Base-by-base conservation (phyloP, 116 monocot genomes). In the Dioscorea cayenensis region DNA sequence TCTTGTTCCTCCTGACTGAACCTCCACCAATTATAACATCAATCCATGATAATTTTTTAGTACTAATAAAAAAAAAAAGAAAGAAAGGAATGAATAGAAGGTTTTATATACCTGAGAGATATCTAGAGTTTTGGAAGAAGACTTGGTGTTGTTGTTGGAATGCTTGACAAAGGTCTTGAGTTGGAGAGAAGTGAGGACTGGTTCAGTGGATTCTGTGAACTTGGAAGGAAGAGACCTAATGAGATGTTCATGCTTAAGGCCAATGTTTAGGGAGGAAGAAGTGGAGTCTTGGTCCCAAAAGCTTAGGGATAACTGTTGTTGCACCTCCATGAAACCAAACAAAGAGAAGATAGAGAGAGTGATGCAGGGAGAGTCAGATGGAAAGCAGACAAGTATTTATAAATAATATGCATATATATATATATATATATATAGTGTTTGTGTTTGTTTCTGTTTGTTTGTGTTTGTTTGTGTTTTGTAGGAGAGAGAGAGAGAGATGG, bases 1-100 rank as follows among this genome's bases (percentile, higher is more conserved):
- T 36, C 95, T 72, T 7, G 91, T 95, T 14, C 83, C 80, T 14
- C 79, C 78, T 32, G 74, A 65, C 75, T 74, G 72, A 52, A 65
- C 38, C 60, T 63, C 32, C 22, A 78, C 18, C 55, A n/a, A 62
- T 62, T 2, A n/a, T 60, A n/a, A 19, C 3, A 7, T 0, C 23
- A 18, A 19, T n/a, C 14, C 60, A 60, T 51, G 17, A 11, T 17
- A 11, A 32, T 32, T 32, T 32, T 32, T 51, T 11, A 51, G 2
- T 14, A 51, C 51, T 17, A 5, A 51, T 1, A 17, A 51, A 51
- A 2, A 14, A 51, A 51, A 6, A 51, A 17, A 51, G 17, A 17
- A 51, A 51, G 3, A 0, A 51, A 14, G 1, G 51, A 17, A 11
- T 17, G 51, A 32, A 32, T 32, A 32, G 32, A 32, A 32, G 32